A percentile compares a stretch with the other conserved stretches of the same genome.
These are phyloP conservation scores for Salix udensis DNA, from an alignment of 345 rosid species.

Conservation along the genomic window DNA sequence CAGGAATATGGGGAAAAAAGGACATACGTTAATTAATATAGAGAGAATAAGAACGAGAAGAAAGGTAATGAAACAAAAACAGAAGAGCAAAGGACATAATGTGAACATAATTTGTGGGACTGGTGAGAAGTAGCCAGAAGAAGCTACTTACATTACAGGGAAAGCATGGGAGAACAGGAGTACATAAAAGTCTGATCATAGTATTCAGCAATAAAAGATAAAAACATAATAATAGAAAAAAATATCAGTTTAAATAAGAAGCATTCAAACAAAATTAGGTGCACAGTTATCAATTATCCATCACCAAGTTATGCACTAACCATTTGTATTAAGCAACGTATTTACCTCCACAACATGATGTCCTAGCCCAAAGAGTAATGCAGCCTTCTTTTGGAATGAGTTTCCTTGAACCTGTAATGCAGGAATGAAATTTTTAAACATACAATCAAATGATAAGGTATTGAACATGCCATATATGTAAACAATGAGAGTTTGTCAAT, in stretches of 20 bases:
- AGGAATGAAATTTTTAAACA: constrained; percentile 10
- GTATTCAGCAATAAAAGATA: not conserved
- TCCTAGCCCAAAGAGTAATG: constrained; percentile 74
- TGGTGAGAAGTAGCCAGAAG: not conserved
- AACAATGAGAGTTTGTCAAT: not conserved
- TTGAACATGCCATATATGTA: not conserved
- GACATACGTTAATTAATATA: not conserved
- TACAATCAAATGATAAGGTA: not conserved
- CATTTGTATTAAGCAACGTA: constrained; percentile 8
- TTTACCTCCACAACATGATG: constrained; percentile 69
- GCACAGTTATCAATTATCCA: not conserved
- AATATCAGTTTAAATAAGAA: not conserved
- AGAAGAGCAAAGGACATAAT: not conserved
- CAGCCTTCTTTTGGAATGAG: constrained; percentile 93
- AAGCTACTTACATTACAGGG: not conserved
- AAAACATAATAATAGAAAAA: not conserved
- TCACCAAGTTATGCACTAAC: not conserved
- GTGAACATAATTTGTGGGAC: not conserved
- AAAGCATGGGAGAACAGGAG: not conserved
- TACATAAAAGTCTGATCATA: not conserved
- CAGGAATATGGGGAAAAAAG: not conserved
- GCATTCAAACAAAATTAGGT: not conserved
- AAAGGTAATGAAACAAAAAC: not conserved
- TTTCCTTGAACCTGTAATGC: constrained; percentile 76
- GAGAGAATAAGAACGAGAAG: not conserved